Conservation (phyloP, 768 basidiomycete genomes). For the Amanita subjunquillea region DNA sequence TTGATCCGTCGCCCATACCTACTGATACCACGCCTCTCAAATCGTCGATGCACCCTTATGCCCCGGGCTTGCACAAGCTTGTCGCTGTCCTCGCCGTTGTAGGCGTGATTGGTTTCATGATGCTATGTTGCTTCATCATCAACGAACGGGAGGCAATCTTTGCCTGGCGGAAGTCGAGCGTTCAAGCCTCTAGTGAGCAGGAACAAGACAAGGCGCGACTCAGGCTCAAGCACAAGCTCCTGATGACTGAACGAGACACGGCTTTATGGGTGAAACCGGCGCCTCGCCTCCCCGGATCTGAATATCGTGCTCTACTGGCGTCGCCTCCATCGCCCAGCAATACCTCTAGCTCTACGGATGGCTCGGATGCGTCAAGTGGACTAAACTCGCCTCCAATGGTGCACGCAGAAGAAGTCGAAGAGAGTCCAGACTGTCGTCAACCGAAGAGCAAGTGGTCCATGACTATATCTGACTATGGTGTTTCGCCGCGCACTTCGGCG, state of each 20-base stretch:
- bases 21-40: background rate
- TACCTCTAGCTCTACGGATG: background rate
- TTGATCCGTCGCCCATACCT: background rate
- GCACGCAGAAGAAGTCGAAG: background rate
- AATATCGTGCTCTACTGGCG: background rate
- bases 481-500: background rate
- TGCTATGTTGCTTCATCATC: slow-evolving; percentile 1
- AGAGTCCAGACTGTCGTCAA: background rate
- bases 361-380: background rate
- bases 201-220: background rate
- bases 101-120: background rate
- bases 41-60: background rate
- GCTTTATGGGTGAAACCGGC: background rate
- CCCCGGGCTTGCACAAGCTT: slow-evolving; percentile 3
- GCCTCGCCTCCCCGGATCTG: background rate
- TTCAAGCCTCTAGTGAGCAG: background rate
- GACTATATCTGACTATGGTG: slow-evolving; percentile 4
- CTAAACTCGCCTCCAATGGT: background rate
- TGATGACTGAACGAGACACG: background rate
- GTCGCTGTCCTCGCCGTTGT: slow-evolving; percentile 2
- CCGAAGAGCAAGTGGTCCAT: slow-evolving; percentile 5
- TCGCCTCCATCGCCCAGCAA: background rate
- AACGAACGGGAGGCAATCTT: slow-evolving; percentile 1
- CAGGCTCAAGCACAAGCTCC: background rate
- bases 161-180: background rate